phyloP scores from a whole-genome alignment of 2,329 filamentous ascomycete genomes.

The Xylariales sp. region DNA sequence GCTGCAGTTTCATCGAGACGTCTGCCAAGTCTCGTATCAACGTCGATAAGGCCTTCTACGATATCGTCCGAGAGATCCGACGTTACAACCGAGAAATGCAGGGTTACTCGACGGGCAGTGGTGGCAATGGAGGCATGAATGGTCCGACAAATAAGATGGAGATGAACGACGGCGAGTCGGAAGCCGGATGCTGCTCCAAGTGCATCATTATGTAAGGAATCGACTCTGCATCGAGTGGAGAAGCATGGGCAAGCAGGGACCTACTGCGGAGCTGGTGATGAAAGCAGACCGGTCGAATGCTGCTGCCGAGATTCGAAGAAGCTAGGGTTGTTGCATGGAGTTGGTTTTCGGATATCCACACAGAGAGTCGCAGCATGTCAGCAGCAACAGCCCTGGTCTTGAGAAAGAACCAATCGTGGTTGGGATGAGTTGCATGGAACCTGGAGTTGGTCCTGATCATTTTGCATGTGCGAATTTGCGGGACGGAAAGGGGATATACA shows the following conservation, averaged over 20 bases:
- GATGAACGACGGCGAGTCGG: constrained; percentile 63
- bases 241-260: background rate
- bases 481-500: constrained; percentile 7
- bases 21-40: constrained; percentile 98
- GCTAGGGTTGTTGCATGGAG: background rate
- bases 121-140: constrained; percentile 56
- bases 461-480: constrained; percentile 15
- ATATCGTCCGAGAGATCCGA: constrained; percentile 95
- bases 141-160: constrained; percentile 71
- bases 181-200: constrained; percentile 76
- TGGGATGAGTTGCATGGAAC: constrained; percentile 26
- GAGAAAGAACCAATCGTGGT: constrained; percentile 20
- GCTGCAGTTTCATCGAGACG: constrained; percentile 98
- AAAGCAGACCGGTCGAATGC: background rate
- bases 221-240: background rate
- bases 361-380: constrained; percentile 2
- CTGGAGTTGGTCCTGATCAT: constrained; percentile 24
- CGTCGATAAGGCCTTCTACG: constrained; percentile 97
- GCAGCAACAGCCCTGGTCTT: constrained; percentile 11
- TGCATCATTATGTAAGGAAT: constrained; percentile 77
- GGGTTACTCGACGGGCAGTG: constrained; percentile 70
- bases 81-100: constrained; percentile 99
- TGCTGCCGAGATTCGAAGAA: too few species aligned
- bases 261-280: background rate
- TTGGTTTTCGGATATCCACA: constrained; percentile 1